Evolutionary conservation across 805 yeast species (phyloP).

Genomic region (Yamadazyma akitaensis): DNA sequence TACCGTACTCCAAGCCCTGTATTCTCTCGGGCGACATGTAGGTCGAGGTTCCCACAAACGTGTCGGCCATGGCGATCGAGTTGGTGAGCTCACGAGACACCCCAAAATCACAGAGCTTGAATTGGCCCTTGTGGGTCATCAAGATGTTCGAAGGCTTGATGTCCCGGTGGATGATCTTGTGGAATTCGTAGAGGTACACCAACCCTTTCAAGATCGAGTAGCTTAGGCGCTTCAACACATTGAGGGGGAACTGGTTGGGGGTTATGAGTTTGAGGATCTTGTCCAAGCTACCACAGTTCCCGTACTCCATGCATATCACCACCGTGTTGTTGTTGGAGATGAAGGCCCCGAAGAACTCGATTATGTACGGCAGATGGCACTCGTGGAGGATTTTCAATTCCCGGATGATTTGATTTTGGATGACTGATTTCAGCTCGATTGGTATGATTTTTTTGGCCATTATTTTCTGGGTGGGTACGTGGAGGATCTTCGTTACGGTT

Average conservation of each 20-base stretch:
- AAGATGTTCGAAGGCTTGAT: slow-evolving; percentile 94
- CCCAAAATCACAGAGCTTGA: slow-evolving; percentile 95
- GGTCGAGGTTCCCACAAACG: slow-evolving; percentile 96
- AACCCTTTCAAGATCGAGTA: slow-evolving; percentile 77
- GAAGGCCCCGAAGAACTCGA: slow-evolving; percentile 89
- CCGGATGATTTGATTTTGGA: slow-evolving; percentile 79
- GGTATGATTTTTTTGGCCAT: slow-evolving; percentile 91
- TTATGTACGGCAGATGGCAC: slow-evolving; percentile 78
- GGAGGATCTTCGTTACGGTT: slow-evolving; percentile 81
- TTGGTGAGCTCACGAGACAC: slow-evolving; percentile 89
- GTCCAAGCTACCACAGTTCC: slow-evolving; percentile 92
- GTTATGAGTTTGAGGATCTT: slow-evolving; percentile 48
- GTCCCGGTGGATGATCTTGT: slow-evolving; percentile 91
- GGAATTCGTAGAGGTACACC: slow-evolving; percentile 74
- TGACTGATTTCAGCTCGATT: slow-evolving; percentile 74
- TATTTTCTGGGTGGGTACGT: slow-evolving; percentile 79
- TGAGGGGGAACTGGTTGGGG: slow-evolving; percentile 46
- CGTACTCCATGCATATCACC: slow-evolving; percentile 91
- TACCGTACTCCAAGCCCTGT: slow-evolving; percentile 89
- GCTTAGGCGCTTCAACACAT: slow-evolving; percentile 69
- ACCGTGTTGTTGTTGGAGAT: slow-evolving; percentile 63
- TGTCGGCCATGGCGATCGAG: slow-evolving; percentile 83
- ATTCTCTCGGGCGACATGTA: slow-evolving; percentile 97
- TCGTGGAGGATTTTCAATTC: slow-evolving; percentile 90
- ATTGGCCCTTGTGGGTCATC: slow-evolving; percentile 79